A percentile compares a stretch with the other conserved stretches of the same genome.
These are phyloP conservation scores for Bjerkandera adusta DNA, from an alignment of 1,284 basidiomycete species.

Conservation along the genomic window DNA sequence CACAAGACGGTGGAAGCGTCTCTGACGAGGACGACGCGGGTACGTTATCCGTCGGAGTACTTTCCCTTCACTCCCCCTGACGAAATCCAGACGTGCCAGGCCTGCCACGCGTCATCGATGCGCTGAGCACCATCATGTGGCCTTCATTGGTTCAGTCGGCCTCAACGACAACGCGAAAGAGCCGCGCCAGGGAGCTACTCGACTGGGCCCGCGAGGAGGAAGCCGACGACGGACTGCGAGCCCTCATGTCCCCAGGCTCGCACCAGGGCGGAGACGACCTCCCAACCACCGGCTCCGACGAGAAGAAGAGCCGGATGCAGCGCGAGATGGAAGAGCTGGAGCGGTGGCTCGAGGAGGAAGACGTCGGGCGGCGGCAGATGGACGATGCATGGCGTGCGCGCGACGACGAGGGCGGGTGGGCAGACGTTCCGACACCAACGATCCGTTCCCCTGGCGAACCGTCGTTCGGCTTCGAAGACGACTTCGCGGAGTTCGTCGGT, in stretches of 20 bases:
- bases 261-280: slow-evolving; percentile 12
- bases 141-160: slow-evolving; percentile 58
- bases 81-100: slow-evolving; percentile 49
- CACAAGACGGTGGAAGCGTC: slow-evolving; percentile 22
- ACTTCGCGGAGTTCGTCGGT: slow-evolving; percentile 71
- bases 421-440: slow-evolving; percentile 25
- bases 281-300: slow-evolving; percentile 16
- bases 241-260: slow-evolving; percentile 27
- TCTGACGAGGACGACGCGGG: slow-evolving; percentile 29
- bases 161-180: slow-evolving; percentile 28
- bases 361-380: slow-evolving; percentile 20
- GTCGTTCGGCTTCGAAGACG: slow-evolving; percentile 68
- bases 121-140: slow-evolving; percentile 84
- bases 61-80: neutral
- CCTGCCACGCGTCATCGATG: slow-evolving; percentile 68
- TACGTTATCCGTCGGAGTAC: slow-evolving; percentile 7
- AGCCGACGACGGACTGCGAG: slow-evolving; percentile 32
- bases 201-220: slow-evolving; percentile 35
- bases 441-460: slow-evolving; percentile 20
- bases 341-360: slow-evolving; percentile 58
- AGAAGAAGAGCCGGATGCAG: slow-evolving; percentile 36
- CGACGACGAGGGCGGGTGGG: slow-evolving; percentile 19
- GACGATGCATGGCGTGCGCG: slow-evolving; percentile 23
- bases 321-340: slow-evolving; percentile 58
- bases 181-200: slow-evolving; percentile 31